phyloP scores from a whole-genome alignment of 2,329 filamentous ascomycete genomes.

The Coniochaeta sp. region DNA sequence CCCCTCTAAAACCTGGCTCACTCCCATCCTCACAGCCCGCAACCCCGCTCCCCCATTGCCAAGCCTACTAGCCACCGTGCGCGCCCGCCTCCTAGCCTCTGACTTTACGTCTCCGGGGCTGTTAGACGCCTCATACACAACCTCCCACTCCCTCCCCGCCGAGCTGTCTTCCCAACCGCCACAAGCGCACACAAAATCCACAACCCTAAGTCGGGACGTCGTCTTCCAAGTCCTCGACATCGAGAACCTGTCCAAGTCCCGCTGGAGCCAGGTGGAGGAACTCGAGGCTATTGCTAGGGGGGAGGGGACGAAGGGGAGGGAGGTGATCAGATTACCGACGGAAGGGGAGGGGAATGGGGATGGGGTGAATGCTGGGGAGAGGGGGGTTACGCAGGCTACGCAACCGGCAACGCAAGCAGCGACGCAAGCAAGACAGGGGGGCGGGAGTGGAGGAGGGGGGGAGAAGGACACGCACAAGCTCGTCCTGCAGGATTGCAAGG shows the following conservation, averaged over 20 bases:
- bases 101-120: slow-evolving; percentile 62
- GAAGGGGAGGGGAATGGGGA: slow-evolving; percentile 39
- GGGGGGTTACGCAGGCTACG: slow-evolving; percentile 14
- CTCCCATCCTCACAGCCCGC: slow-evolving; percentile 50
- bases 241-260: slow-evolving; percentile 71
- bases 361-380: slow-evolving; percentile 30
- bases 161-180: slow-evolving; percentile 25
- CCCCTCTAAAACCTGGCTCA: slow-evolving; percentile 53
- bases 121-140: slow-evolving; percentile 31
- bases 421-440: background rate
- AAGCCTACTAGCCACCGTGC: slow-evolving; percentile 70
- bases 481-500: slow-evolving; percentile 72
- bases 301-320: slow-evolving; percentile 66
- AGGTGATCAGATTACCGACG: slow-evolving; percentile 65
- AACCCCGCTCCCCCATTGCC: slow-evolving; percentile 55
- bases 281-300: slow-evolving; percentile 68
- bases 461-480: slow-evolving; percentile 65
- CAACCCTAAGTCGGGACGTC: slow-evolving; percentile 52
- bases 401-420: slow-evolving; percentile 4
- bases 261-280: slow-evolving; percentile 83
- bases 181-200: slow-evolving; percentile 40
- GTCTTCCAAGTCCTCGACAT: slow-evolving; percentile 80
- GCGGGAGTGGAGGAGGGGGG: background rate
- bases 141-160: slow-evolving; percentile 46
- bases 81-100: slow-evolving; percentile 70